phyloP scores from a whole-genome alignment of 2,329 filamentous ascomycete genomes.

The Colletotrichum shisoi region DNA sequence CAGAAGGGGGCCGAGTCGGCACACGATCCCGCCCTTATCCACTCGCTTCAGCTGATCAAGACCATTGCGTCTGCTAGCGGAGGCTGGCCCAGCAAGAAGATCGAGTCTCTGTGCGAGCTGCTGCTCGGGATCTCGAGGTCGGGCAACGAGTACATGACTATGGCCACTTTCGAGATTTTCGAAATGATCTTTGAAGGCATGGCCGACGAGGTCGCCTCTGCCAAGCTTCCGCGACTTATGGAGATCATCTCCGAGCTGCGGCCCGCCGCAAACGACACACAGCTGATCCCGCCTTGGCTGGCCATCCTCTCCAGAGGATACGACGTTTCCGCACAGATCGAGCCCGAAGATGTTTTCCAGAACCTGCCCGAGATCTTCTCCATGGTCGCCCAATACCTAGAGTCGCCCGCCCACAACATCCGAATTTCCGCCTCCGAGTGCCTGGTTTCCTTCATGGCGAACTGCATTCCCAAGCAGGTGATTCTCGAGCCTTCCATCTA shows the following conservation, averaged over 20 bases:
- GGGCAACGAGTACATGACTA: slow-evolving; percentile 93
- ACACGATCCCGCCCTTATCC: slow-evolving; percentile 85
- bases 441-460: slow-evolving; percentile 88
- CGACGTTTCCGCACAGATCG: slow-evolving; percentile 88
- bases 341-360: slow-evolving; percentile 88
- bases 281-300: slow-evolving; percentile 94
- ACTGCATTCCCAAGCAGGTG: slow-evolving; percentile 83
- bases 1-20: slow-evolving; percentile 64
- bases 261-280: slow-evolving; percentile 90
- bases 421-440: slow-evolving; percentile 94
- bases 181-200: slow-evolving; percentile 96
- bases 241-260: slow-evolving; percentile 92
- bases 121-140: slow-evolving; percentile 87
- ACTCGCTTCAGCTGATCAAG: slow-evolving; percentile 91
- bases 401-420: slow-evolving; percentile 90
- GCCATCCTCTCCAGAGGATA: slow-evolving; percentile 94
- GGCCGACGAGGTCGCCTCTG: slow-evolving; percentile 84
- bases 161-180: slow-evolving; percentile 96
- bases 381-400: slow-evolving; percentile 80
- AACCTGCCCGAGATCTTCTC: slow-evolving; percentile 86
- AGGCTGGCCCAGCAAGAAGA: slow-evolving; percentile 96
- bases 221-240: slow-evolving; percentile 86
- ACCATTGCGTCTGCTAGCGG: slow-evolving; percentile 85
- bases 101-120: slow-evolving; percentile 88
- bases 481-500: slow-evolving; percentile 89